A percentile compares a stretch with the other conserved stretches of the same genome.
These are phyloP conservation scores for Ramaria sp. DNA, from an alignment of 768 basidiomycete species.

Conservation along the genomic window DNA sequence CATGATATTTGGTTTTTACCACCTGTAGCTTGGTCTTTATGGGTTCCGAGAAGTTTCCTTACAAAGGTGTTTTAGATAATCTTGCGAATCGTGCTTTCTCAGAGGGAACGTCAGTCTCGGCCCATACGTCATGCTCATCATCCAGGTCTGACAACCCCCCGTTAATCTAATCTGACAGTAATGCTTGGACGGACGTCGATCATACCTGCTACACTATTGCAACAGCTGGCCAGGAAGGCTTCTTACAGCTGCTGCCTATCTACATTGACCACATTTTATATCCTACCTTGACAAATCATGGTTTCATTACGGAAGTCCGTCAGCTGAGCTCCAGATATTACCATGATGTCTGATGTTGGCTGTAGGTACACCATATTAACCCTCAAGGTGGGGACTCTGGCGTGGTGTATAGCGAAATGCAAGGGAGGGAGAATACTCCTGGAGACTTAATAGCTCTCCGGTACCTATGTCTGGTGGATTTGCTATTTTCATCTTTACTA, in stretches of 20 bases:
- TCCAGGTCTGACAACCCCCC: neutral
- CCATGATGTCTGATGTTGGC: conserved; percentile 13
- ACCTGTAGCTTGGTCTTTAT: conserved; percentile 72
- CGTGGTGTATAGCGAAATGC: conserved; percentile 97
- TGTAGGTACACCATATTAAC: conserved; percentile 89
- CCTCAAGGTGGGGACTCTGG: conserved; percentile 84
- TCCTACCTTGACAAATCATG: conserved; percentile 84
- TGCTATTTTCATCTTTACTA: neutral
- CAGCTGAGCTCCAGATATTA: neutral
- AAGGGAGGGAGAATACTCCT: conserved; percentile 88
- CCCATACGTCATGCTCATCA: neutral
- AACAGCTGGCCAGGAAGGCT: conserved; percentile 91
- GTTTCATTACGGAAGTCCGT: conserved; percentile 51
- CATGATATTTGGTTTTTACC: neutral
- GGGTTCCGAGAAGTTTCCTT: conserved; percentile 91
- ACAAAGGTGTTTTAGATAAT: conserved; percentile 92
- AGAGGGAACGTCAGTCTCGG: conserved; percentile 45
- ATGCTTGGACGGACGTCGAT: conserved; percentile 96
- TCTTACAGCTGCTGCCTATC: conserved; percentile 74
- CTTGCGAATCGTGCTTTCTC: conserved; percentile 92
- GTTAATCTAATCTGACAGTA: conserved; percentile 19
- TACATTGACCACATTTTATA: conserved; percentile 96
- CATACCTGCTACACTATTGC: conserved; percentile 94
- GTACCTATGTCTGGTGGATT: conserved; percentile 29
- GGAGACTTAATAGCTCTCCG: conserved; percentile 82